Evolutionary conservation across 495 filamentous ascomycete genomes (phyloP).

Genomic region (Penicillium canescens): DNA sequence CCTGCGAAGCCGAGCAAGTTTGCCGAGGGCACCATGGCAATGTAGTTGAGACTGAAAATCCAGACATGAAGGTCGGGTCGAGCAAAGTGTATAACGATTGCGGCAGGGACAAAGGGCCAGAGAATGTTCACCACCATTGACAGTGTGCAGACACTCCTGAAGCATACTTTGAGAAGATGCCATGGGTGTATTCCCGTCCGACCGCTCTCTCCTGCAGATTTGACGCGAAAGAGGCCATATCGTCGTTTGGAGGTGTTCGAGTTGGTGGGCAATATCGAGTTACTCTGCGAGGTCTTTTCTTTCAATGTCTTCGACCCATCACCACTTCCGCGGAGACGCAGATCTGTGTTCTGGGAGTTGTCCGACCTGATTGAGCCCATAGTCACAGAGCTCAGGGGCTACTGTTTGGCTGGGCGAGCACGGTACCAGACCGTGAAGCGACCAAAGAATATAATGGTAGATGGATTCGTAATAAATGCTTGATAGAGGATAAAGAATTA

Average conservation of each 20-base stretch:
- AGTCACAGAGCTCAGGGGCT: too few species aligned
- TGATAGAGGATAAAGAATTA: not conserved
- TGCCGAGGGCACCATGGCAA: slow-evolving; percentile 85
- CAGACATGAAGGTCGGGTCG: slow-evolving; percentile 59
- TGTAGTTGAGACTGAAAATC: slow-evolving; percentile 71
- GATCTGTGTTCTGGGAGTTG: slow-evolving; percentile 3
- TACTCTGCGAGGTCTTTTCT: slow-evolving; percentile 15
- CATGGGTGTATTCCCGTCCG: slow-evolving; percentile 60
- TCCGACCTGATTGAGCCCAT: slow-evolving; percentile 23
- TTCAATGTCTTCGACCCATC: slow-evolving; percentile 4
- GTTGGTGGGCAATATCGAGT: slow-evolving; percentile 29
- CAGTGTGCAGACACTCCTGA: slow-evolving; percentile 54
- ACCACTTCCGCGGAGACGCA: slow-evolving; percentile 2
- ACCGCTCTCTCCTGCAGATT: slow-evolving; percentile 66
- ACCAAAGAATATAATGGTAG: not conserved
- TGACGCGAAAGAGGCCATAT: slow-evolving; percentile 42
- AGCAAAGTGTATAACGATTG: slow-evolving; percentile 64
- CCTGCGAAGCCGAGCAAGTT: slow-evolving; percentile 87
- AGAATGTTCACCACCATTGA: slow-evolving; percentile 64
- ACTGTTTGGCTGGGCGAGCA: not conserved
- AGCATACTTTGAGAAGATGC: slow-evolving; percentile 61
- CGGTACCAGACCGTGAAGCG: not conserved
- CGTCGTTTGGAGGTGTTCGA: slow-evolving; percentile 20
- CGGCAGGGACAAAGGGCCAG: slow-evolving; percentile 74
- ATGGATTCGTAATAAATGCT: not conserved